Conservation (phyloP, 2,329 filamentous ascomycete species). For the Colletotrichum melonis region DNA sequence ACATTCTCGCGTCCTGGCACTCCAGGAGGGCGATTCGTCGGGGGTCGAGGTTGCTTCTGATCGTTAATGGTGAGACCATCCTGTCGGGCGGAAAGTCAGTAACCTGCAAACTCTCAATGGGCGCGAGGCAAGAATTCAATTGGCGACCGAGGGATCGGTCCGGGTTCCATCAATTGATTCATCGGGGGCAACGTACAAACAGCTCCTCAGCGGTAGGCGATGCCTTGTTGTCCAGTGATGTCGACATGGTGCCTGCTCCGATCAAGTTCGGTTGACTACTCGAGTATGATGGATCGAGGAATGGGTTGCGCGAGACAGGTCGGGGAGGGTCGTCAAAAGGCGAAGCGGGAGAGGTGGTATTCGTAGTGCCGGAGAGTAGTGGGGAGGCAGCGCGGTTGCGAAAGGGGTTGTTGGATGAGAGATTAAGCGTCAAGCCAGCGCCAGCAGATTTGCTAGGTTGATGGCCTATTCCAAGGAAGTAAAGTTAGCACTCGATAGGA, state of each 20-base stretch:
- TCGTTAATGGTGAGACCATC: constrained; percentile 76
- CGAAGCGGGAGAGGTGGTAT: constrained; percentile 59
- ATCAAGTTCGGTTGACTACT: constrained; percentile 44
- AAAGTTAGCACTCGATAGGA: constrained; percentile 30
- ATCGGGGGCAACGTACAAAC: constrained; percentile 73
- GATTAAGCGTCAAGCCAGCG: constrained; percentile 68
- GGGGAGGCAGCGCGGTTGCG: constrained; percentile 79
- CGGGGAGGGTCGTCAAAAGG: constrained; percentile 71
- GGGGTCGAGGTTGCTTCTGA: constrained; percentile 51
- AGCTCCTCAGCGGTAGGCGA: constrained; percentile 75
- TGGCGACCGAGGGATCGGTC: not conserved
- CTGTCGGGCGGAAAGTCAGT: constrained; percentile 53
- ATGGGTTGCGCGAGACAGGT: constrained; percentile 80
- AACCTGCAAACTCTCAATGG: not conserved
- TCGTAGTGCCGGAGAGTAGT: constrained; percentile 43
- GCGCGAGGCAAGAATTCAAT: not conserved
- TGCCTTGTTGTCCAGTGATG: constrained; percentile 55
- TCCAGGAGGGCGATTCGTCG: constrained; percentile 51
- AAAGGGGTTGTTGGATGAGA: constrained; percentile 86
- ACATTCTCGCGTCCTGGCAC: constrained; percentile 59
- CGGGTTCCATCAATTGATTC: not conserved
- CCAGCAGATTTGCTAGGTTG: constrained; percentile 55
- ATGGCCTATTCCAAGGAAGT: constrained; percentile 49
- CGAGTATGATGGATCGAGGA: constrained; percentile 69
- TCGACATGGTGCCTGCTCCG: constrained; percentile 62